Evolutionary conservation across 23 red algal genomes (phyloP), one percentile per base, ranked within the genome.

Genomic region (Cyanidiococcus yangmingshanensis): DNA sequence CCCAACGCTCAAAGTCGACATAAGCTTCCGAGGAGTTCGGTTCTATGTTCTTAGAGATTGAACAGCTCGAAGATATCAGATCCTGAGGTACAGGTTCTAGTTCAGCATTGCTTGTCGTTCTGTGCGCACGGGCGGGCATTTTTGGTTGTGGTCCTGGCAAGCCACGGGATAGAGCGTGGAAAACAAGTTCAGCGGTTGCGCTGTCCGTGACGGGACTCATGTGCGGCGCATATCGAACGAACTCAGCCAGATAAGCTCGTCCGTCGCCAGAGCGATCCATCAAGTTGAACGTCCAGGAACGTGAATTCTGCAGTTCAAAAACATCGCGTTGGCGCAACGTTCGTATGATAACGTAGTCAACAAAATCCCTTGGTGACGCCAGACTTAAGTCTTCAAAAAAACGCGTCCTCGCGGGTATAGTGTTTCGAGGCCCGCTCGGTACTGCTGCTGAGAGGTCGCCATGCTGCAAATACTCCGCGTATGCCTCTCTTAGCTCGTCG

Each of bases 221-320:
- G 36, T 87, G 76, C 29, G 84, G 79, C 34, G 84, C 84, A 40
- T 87, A 87, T 2, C 84, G 67, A 0, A 83, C 41, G 79, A 87
- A 92, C 74, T 92, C 89, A 26, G 82, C 78, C 1, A 80, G 41
- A 7, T 85, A 76, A 37, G 86, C 89, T 58, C 76, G 82, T 1
- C 89, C 89, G 29, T 81, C 50, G 29, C 89, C 89, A 37, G 50
- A 84, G 37, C 83, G 82, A 59, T 92, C 89, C 89, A 92, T 92
- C 30, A 92, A 59, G 45, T 92, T 92, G 59, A 92, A 92, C 1
- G 86, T 67, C 89, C 89, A 92, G 0, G 83, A 87, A 24, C 75
- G 41, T 15, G 84, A 83, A 67, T 92, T 92, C 57, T 92, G 84
- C 79, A 92, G 79, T 1, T 68, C 58, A n/a, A 87, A 76, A 36